Percentiles rank a stretch among this genome's conserved stretches.
Conservation (phyloP, 1,139 yeast species). For the Debaryomyces sp. region DNA sequence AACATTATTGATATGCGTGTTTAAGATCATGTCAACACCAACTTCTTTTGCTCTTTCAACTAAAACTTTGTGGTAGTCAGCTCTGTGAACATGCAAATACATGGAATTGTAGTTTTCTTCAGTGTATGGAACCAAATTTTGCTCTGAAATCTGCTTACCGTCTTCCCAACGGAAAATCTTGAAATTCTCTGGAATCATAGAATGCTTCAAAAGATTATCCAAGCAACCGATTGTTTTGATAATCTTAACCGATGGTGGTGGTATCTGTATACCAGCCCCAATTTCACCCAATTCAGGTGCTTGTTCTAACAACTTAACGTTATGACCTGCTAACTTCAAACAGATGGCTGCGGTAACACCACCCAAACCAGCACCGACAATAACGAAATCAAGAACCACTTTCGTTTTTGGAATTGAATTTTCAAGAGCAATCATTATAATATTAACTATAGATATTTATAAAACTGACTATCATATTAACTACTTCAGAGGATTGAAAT, state of each 20-base stretch:
- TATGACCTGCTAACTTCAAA: slow-evolving; percentile 32
- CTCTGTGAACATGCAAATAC: slow-evolving; percentile 30
- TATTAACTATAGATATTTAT: neutral
- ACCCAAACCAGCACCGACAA: slow-evolving; percentile 43
- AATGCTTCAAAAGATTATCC: slow-evolving; percentile 19
- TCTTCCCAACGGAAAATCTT: slow-evolving; percentile 25
- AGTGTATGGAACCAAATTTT: slow-evolving; percentile 23
- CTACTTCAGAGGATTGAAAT: neutral
- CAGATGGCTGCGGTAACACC: slow-evolving; percentile 40
- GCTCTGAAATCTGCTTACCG: slow-evolving; percentile 25
- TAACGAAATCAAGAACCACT: slow-evolving; percentile 17
- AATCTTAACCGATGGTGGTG: slow-evolving; percentile 33
- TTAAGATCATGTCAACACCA: slow-evolving; percentile 23
- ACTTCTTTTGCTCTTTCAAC: slow-evolving; percentile 25
- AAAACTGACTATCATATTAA: neutral
- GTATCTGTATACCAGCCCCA: slow-evolving; percentile 44
- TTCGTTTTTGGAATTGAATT: slow-evolving; percentile 1
- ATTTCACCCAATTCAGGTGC: slow-evolving; percentile 38
- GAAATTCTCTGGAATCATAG: slow-evolving; percentile 28
- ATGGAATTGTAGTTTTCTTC: slow-evolving; percentile 22
- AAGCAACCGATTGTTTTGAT: slow-evolving; percentile 26
- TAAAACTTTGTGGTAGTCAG: slow-evolving; percentile 30
- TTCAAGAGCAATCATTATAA: slow-evolving; percentile 7
- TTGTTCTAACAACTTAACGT: slow-evolving; percentile 33
- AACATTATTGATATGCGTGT: slow-evolving; percentile 23